A percentile compares a stretch with the other conserved stretches of the same genome.
Conservation (phyloP, 2,329 filamentous ascomycete species). For the Metarhizium anisopliae region DNA sequence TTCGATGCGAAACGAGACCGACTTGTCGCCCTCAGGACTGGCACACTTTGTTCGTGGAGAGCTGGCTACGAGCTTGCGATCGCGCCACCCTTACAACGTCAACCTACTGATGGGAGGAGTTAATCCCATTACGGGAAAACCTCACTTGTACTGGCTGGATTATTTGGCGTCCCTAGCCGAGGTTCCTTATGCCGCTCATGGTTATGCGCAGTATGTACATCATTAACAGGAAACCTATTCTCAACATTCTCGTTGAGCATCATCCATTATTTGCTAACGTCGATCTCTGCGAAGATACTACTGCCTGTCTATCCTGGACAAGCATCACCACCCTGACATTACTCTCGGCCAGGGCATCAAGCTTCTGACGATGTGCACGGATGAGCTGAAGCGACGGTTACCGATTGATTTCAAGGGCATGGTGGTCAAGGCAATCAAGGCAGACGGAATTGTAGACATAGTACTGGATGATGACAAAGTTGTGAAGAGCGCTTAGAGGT, state of each 20-base stretch:
- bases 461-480: conserved; percentile 76
- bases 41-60: conserved; percentile 91
- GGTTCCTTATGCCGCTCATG: conserved; percentile 91
- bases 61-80: conserved; percentile 82
- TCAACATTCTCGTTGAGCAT: neutral
- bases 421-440: conserved; percentile 87
- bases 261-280: conserved; percentile 3
- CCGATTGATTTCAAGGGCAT: conserved; percentile 99
- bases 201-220: conserved; percentile 78
- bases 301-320: conserved; percentile 94
- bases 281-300: conserved; percentile 60
- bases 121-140: conserved; percentile 84
- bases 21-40: conserved; percentile 81
- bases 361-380: conserved; percentile 87
- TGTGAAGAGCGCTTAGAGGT: conserved; percentile 46
- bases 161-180: conserved; percentile 85
- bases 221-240: conserved; percentile 5
- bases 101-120: conserved; percentile 93
- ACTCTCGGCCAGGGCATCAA: conserved; percentile 81
- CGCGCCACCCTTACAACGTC: conserved; percentile 90
- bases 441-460: conserved; percentile 81
- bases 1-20: conserved; percentile 93
- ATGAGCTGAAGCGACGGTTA: conserved; percentile 92
- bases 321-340: conserved; percentile 96
- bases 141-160: conserved; percentile 92